Evolutionary conservation across 805 yeast genomes (phyloP), one percentile per base, ranked within the genome.

Genomic region (Kazachstania viticola): DNA sequence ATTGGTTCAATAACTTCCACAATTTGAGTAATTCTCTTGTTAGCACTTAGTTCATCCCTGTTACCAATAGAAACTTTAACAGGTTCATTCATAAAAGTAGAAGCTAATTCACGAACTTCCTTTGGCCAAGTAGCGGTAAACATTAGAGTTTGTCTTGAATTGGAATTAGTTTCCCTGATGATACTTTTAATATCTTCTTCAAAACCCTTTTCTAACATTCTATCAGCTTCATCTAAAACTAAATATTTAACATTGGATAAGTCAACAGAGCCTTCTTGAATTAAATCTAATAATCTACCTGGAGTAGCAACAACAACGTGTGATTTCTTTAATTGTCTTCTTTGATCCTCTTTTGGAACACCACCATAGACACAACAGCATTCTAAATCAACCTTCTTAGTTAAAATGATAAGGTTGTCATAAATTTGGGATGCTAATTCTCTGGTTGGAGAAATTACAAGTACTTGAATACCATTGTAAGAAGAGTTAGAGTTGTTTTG

Each of bases 101-200:
- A 53, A 7, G 98, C 98, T 40, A 91, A 68, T 41, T 84, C 93
- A 52, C 97, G 77, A 22, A 91, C 97, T 61, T 88, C 94, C 48
- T 81, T 82, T n/a, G 99, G 99, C 98, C 98, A 91, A 1, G 99
- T 91, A n/a, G 99, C 99, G 8, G 98, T 88, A 61, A 91, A 91
- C 97, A 91, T 91, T 41, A 91, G 67, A 0, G 98, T 91, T 60
- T 88, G 97, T 62, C 97, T 67, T 17, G 58, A 54, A 3, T 49
- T 32, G 21, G 60, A 50, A 16, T 70, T 64, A 12, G 83, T 68
- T 35, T 65, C 62, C 28, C 78, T 71, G 52, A 91, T 74, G 42
- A 91, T 84, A 41, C 69, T 66, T 55, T 81, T 84, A 52, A 91
- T 88, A 59, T 88, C 98, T 55, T 88, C 93, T 61, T 93, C 97